A percentile compares a stretch with the other conserved stretches of the same genome.
These are phyloP conservation scores for Glaciozyma antarctica DNA, from an alignment of 768 basidiomycete species.

Conservation along the genomic window DNA sequence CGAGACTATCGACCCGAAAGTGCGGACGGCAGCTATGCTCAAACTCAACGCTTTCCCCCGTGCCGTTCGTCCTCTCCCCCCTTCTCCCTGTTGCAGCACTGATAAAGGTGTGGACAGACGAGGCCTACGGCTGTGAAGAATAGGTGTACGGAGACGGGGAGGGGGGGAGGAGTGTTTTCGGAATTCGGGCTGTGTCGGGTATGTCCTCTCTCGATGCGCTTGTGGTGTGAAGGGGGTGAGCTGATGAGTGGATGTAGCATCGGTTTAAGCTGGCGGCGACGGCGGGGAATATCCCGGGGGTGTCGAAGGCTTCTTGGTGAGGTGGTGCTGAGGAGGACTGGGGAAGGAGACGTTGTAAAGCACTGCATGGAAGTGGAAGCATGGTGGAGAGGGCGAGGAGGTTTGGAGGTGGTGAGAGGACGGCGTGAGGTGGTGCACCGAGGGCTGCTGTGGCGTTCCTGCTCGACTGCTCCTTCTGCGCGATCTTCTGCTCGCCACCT, in stretches of 20 bases:
- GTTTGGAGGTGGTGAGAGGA: too few species aligned
- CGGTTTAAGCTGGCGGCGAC: slow-evolving; percentile 84
- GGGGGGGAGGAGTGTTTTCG: slow-evolving; percentile 76
- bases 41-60: slow-evolving; percentile 79
- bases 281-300: slow-evolving; percentile 71
- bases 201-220: slow-evolving; percentile 32
- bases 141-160: slow-evolving; percentile 72
- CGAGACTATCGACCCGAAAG: slow-evolving; percentile 70
- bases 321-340: background rate
- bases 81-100: background rate
- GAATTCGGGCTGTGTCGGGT: slow-evolving; percentile 86
- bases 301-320: slow-evolving; percentile 85
- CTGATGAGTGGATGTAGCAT: slow-evolving; percentile 48
- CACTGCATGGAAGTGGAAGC: background rate
- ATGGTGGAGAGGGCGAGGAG: background rate
- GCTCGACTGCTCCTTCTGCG: too few species aligned
- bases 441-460: too few species aligned
- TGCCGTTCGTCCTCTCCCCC: slow-evolving; percentile 47
- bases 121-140: slow-evolving; percentile 80
- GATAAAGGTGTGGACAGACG: background rate
- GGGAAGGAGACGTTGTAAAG: background rate
- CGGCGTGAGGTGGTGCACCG: too few species aligned
- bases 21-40: slow-evolving; percentile 87
- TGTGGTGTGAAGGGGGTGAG: too few species aligned
- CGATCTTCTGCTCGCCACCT: too few species aligned